phyloP scores from a whole-genome alignment of 371 early-diverging fungal genomes.

The Circinella minor region DNA sequence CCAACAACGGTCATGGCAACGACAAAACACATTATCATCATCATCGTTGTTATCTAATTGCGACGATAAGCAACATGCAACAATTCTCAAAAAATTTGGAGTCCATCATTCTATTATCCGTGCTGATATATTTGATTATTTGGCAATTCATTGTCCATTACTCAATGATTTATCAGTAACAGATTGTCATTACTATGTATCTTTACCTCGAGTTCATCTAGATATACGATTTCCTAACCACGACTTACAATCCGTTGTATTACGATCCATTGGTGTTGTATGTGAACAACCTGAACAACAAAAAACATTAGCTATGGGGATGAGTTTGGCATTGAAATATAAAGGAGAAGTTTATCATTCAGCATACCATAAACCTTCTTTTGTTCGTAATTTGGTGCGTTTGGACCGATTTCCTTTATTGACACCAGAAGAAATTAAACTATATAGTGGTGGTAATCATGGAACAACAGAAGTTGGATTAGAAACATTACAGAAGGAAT shows the following conservation, averaged over 20 bases:
- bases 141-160: conserved; percentile 1
- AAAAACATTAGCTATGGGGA: conserved; percentile 6
- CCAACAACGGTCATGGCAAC: not conserved
- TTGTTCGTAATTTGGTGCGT: not conserved
- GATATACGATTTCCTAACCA: conserved; percentile 2
- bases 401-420: not conserved
- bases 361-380: conserved; percentile 4
- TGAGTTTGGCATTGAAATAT: not conserved
- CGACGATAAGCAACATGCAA: not conserved
- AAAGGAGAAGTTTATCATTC: not conserved
- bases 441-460: too few relatives aligned
- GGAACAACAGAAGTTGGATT: too few relatives aligned
- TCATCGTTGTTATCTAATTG: too few relatives aligned
- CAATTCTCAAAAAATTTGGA: conserved; percentile 6
- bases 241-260: not conserved
- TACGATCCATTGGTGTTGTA: conserved; percentile 10
- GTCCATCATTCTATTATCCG: not conserved
- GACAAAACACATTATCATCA: not conserved
- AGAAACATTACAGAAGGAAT: conserved; percentile 7
- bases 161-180: not conserved
- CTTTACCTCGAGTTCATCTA: not conserved
- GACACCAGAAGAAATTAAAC: not conserved
- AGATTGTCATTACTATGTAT: conserved; percentile 6
- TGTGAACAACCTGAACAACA: conserved; percentile 6
- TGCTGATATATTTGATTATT: not conserved